Evolutionary conservation across 495 filamentous ascomycete species (phyloP).

Genomic region (Annulohypoxylon stygium): DNA sequence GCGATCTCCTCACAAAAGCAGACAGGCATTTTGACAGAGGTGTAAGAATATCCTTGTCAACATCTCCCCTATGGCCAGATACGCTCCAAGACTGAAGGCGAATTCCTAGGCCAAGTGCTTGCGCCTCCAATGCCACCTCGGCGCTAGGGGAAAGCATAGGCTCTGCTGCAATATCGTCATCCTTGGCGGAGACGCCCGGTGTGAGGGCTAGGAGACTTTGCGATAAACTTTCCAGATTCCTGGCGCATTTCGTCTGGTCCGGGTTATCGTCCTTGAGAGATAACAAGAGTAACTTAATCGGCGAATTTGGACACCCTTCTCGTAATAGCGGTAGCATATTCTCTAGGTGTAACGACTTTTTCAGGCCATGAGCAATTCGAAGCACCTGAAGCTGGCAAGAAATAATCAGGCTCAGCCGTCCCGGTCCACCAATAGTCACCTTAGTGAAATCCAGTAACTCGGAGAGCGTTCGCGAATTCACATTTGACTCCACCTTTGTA

Average conservation of each 20-base stretch:
- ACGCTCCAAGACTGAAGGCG: constrained; percentile 79
- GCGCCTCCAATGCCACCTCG: constrained; percentile 70
- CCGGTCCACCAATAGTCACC: constrained; percentile 53
- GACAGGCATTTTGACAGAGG: constrained; percentile 76
- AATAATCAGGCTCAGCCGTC: constrained; percentile 62
- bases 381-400: constrained; percentile 67
- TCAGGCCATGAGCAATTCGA: constrained; percentile 62
- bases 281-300: constrained; percentile 70
- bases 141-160: constrained; percentile 69
- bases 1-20: constrained; percentile 69
- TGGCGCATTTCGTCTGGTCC: constrained; percentile 69
- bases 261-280: constrained; percentile 62
- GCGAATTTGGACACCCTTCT: constrained; percentile 69
- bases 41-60: constrained; percentile 75
- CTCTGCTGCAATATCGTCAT: constrained; percentile 63
- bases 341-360: constrained; percentile 65
- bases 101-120: constrained; percentile 74
- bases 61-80: constrained; percentile 75
- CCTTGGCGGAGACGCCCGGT: constrained; percentile 66
- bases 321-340: constrained; percentile 59
- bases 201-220: constrained; percentile 75
- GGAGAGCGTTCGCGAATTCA: constrained; percentile 62
- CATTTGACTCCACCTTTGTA: constrained; percentile 50
- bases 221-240: constrained; percentile 77
- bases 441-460: constrained; percentile 73